Base-by-base conservation (phyloP, 768 basidiomycete species). In the Boletus tylopilopsis region DNA sequence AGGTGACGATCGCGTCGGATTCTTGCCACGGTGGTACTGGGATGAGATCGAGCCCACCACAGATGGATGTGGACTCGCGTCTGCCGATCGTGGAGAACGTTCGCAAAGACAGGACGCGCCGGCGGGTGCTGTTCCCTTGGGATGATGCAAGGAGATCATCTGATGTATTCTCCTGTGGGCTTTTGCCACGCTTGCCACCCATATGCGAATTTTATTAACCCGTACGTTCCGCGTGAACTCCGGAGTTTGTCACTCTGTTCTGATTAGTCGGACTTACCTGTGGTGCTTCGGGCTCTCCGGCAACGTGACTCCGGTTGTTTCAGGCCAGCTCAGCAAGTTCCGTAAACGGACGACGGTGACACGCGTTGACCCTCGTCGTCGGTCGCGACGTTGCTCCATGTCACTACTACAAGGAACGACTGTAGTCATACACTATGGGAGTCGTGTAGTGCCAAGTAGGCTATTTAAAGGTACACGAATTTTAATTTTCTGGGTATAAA, bases 1-100 rank as follows among this genome's bases (percentile, higher is more conserved):
- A 21, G 81, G 79, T 5, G 87, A 90, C 65, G 85, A 87, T 45
- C 71, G 90, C 42, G 76, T 88, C 19, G 90, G 90, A n/a, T 87
- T 92, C 57, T 60, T 92, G 34, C 90, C 90, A 10, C 72, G 66
- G 53, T 86, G 84, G 84, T 91, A 84, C 66, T 86, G 69, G 62
- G 66, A 76, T 8, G 65, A 66, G 42, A 19, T 62, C 25, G 48
- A 6, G 7, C 39, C 13, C 10, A 11, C 33, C 18, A 6, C 34
- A 1, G 41, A 57, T 12, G 50, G 44, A 46, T 42, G 49, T 25
- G 50, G 49, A 16, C 11, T 39, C 35, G 27, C 30, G 46, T 25
- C 54, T 52, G 39, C 47, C 50, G 32, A 25, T 49, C 49, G 50
- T 21, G 51, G 37, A n/a, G 45, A 46, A 35, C 11, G 41, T 25